Percentiles rank a stretch among this genome's conserved stretches.
phyloP scores from a whole-genome alignment of 2,329 filamentous ascomycete genomes.

The Verticillium klebahnii region DNA sequence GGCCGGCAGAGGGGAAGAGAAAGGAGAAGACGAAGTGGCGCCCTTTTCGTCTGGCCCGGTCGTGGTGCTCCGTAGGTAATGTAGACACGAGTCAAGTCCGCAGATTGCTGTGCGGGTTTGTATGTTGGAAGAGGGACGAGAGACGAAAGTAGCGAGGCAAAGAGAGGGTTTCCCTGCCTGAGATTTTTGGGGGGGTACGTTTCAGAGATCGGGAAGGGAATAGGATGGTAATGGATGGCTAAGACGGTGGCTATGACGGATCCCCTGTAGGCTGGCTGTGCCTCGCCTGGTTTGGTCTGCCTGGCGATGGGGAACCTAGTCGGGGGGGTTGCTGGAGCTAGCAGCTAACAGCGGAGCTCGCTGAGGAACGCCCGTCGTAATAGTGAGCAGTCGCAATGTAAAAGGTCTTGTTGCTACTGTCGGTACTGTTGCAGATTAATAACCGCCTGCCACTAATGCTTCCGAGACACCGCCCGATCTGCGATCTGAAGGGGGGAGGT shows the following conservation, averaged over 20 bases:
- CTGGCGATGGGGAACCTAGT: not conserved
- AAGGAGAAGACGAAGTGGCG: not conserved
- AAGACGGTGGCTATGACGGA: not conserved
- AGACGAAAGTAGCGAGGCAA: not conserved
- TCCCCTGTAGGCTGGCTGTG: not conserved
- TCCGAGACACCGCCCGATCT: not conserved
- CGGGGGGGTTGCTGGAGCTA: not conserved
- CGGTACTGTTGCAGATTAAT: constrained; percentile 4
- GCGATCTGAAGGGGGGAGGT: not conserved
- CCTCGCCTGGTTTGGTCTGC: not conserved
- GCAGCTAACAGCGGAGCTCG: not conserved
- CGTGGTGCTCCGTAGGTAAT: not conserved
- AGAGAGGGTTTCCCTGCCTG: not conserved
- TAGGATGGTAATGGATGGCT: constrained; percentile 1
- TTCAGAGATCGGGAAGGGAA: constrained; percentile 3
- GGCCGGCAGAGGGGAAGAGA: not conserved
- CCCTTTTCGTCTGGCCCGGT: not conserved
- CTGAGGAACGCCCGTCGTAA: not conserved
- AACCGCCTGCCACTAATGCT: not conserved
- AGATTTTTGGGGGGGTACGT: constrained; percentile 1
- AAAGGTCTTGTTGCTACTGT: not conserved
- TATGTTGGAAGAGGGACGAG: not conserved
- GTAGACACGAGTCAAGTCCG: not conserved
- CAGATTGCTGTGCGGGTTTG: not conserved
- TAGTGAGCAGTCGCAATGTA: not conserved